Base-by-base conservation (phyloP, 2,329 filamentous ascomycete species). In the Xylaria polymorpha region DNA sequence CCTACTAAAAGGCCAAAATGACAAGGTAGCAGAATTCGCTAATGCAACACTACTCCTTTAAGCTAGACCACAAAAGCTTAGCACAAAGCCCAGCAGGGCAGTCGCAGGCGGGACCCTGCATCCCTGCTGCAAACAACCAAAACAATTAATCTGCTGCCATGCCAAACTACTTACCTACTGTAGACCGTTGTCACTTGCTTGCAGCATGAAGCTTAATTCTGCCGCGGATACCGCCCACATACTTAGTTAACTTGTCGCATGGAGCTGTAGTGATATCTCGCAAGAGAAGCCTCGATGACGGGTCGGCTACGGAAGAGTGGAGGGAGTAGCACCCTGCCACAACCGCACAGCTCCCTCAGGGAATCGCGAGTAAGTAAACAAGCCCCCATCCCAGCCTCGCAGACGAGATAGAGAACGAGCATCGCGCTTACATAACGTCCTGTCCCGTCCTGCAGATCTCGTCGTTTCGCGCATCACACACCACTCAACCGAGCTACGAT, bases 401-500 rank as follows among this genome's bases (percentile, higher is more conserved):
- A 6, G 25, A 10, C 6, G 20, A 46, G 43, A 37, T 41, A 46
- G 22, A 12, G 14, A 20, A 18, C 35, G 43, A 2, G 35, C 39
- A 41, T 37, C 7, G 35, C 59, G 22, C 68, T 66, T 18, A 64
- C 55, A 61, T n/a, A 25, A 41, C 20, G 6, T n/a, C 12, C 6
- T n/a, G 6, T n/a, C 12, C 4, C 22, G 14, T 51, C 63, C 57
- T 61, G 6, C 58, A 84, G 83, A 76, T 85, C 68, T 80, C 84
- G 7, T 81, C 83, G 1, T 84, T 85, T 62, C 84, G 86, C 63
- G 80, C 85, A 41, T 77, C 77, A 1, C 87, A 88, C 58, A 81
- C 85, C 39, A 75, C 71, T 14, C 88, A 88, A 69, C 87, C 87
- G 0, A 83, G 85, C 6, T 90, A 88, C 73, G 88, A 91, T 73